These are phyloP conservation scores for Saccharomyces hybrid DNA, from an alignment of 1,139 yeast species.

Conservation along the genomic window DNA sequence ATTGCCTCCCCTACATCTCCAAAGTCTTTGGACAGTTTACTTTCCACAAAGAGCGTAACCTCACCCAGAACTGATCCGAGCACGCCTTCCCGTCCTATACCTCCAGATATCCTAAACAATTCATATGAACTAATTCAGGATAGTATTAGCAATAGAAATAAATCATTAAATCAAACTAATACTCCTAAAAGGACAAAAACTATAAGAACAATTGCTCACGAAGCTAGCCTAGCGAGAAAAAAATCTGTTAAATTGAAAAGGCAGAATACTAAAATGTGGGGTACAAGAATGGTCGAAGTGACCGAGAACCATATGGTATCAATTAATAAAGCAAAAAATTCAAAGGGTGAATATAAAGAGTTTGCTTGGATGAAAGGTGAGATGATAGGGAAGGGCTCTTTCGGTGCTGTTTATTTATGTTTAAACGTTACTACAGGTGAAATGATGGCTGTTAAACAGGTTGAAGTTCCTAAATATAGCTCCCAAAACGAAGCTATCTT, in stretches of 20 bases:
- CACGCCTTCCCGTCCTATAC: neutral
- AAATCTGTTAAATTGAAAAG: conserved; percentile 43
- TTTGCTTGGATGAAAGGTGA: conserved; percentile 99
- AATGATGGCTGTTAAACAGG: conserved; percentile 98
- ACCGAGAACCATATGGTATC: conserved; percentile 56
- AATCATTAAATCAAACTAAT: conserved; percentile 8
- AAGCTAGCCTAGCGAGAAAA: conserved; percentile 63
- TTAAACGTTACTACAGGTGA: conserved; percentile 95
- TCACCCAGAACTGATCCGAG: conserved; percentile 6
- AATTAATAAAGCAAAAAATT: conserved; percentile 41
- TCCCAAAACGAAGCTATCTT: conserved; percentile 40
- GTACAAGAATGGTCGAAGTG: conserved; percentile 85
- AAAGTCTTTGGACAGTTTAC: conserved; percentile 9
- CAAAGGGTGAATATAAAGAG: conserved; percentile 63
- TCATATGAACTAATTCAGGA: neutral
- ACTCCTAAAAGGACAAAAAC: conserved; percentile 62
- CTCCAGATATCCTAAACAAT: neutral
- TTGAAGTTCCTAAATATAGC: conserved; percentile 51
- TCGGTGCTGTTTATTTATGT: conserved; percentile 92
- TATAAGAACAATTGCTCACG: conserved; percentile 85
- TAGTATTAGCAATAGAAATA: neutral
- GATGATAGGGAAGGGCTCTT: conserved; percentile 91
- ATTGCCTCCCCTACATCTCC: conserved; percentile 56
- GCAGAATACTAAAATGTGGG: conserved; percentile 95
- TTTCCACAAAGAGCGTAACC: conserved; percentile 8